These are phyloP conservation scores for Nannochloropsis salina DNA, from an alignment of 108 stramenopile species.

Conservation along the genomic window DNA sequence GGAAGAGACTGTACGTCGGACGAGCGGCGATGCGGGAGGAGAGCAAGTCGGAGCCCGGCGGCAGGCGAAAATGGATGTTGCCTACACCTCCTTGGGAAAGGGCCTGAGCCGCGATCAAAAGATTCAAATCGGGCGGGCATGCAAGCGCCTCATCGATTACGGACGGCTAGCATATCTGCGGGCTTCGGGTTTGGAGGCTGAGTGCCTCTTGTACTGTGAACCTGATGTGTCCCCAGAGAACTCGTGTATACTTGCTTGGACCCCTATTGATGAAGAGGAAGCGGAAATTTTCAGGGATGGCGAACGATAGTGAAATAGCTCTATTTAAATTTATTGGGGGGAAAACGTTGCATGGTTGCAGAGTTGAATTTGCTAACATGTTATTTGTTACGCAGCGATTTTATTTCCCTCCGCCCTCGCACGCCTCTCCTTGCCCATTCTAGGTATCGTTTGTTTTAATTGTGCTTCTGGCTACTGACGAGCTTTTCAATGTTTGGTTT, in stretches of 20 bases:
- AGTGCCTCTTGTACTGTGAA: not conserved
- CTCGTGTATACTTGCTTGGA: not conserved
- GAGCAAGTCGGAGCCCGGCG: not conserved
- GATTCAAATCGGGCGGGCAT: not conserved
- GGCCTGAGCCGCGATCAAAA: not conserved
- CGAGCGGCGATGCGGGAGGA: not conserved
- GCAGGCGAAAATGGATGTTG: conserved; percentile 25
- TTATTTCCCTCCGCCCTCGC: too few species aligned
- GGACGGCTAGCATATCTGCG: not conserved
- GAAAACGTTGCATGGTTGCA: too few species aligned
- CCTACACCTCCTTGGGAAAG: not conserved
- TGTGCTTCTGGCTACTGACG: too few species aligned
- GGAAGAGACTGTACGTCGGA: not conserved
- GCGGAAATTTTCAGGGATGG: not conserved
- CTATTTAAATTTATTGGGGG: too few species aligned
- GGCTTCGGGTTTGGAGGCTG: not conserved
- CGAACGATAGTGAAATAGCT: not conserved
- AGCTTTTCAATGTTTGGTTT: too few species aligned
- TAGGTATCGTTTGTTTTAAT: too few species aligned
- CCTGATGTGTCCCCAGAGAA: conserved; percentile 1
- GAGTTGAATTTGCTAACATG: too few species aligned
- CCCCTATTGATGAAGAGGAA: not conserved
- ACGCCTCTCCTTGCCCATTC: too few species aligned
- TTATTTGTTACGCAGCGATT: too few species aligned
- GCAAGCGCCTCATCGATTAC: not conserved